phyloP scores from a whole-genome alignment of 345 rosid genomes.

The Melaleuca alternifolia region DNA sequence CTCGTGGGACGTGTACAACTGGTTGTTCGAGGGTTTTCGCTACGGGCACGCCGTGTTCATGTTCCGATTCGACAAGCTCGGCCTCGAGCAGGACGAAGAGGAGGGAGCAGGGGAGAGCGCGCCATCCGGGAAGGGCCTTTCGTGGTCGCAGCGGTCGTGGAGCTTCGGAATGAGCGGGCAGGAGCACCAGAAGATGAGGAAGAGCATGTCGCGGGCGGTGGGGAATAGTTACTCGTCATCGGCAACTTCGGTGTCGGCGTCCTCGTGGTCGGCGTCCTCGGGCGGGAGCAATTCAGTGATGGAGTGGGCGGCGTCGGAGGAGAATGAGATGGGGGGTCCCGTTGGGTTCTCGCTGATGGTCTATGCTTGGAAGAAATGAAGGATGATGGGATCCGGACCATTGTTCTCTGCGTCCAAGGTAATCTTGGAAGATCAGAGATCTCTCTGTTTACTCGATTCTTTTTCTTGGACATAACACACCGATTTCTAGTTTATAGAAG shows the following conservation, averaged over 20 bases:
- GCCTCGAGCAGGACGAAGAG: not conserved
- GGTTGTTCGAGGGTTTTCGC: slow-evolving; percentile 43
- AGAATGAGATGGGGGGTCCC: slow-evolving; percentile 27
- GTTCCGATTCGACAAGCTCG: slow-evolving; percentile 54
- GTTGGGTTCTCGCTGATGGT: slow-evolving; percentile 64
- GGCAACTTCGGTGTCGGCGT: slow-evolving; percentile 53
- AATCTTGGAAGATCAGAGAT: not conserved
- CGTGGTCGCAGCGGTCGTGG: not conserved
- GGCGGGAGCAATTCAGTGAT: slow-evolving; percentile 62
- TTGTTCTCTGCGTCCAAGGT: not conserved
- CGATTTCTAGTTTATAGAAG: not conserved
- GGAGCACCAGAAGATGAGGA: slow-evolving; percentile 71
- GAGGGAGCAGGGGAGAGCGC: not conserved
- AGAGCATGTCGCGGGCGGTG: slow-evolving; percentile 29
- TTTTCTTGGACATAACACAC: not conserved
- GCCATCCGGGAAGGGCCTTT: not conserved
- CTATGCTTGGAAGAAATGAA: slow-evolving; percentile 49
- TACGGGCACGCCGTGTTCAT: slow-evolving; percentile 61
- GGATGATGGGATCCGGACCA: not conserved
- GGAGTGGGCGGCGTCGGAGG: slow-evolving; percentile 84
- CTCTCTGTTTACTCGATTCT: not conserved
- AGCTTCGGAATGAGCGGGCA: slow-evolving; percentile 32
- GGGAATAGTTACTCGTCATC: slow-evolving; percentile 21
- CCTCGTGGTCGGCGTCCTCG: slow-evolving; percentile 59
- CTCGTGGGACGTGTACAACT: slow-evolving; percentile 89